These are phyloP conservation scores for Eucalyptus pauciflora DNA, from an alignment of 345 rosid species.

Conservation along the genomic window DNA sequence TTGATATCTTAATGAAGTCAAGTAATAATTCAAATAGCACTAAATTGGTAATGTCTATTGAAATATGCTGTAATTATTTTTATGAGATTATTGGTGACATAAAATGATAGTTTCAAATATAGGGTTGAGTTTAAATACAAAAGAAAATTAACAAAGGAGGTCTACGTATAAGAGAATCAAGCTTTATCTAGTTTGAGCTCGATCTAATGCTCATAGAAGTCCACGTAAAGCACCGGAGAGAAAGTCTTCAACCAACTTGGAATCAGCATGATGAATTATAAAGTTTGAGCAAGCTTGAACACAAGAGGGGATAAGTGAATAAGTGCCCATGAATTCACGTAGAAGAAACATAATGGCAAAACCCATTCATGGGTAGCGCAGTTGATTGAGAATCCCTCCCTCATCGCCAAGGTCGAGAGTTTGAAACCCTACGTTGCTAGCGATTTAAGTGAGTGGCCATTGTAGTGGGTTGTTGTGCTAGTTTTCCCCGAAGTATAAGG, in stretches of 20 bases:
- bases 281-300: background rate
- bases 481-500: too few relatives aligned
- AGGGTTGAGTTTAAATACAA: background rate
- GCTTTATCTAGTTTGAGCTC: background rate
- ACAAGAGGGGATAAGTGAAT: background rate
- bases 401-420: too few relatives aligned
- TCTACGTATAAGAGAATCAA: background rate
- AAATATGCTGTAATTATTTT: background rate
- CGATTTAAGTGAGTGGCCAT: too few relatives aligned
- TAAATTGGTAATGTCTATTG: background rate
- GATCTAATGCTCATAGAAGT: background rate
- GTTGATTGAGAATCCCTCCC: too few relatives aligned
- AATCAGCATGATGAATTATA: background rate
- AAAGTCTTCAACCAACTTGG: background rate
- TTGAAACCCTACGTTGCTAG: too few relatives aligned
- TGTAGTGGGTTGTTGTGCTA: too few relatives aligned
- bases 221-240: rapidly evolving
- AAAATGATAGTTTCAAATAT: background rate
- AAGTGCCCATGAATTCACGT: rapidly evolving
- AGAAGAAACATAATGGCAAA: too few relatives aligned
- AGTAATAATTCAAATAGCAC: background rate
- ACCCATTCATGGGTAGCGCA: too few relatives aligned
- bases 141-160: background rate
- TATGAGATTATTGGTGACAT: background rate
- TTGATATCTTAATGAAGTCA: background rate